Percentiles rank a stretch among this genome's conserved stretches.
phyloP scores from a whole-genome alignment of 2,329 filamentous ascomycete genomes.

The Botryotinia convoluta region DNA sequence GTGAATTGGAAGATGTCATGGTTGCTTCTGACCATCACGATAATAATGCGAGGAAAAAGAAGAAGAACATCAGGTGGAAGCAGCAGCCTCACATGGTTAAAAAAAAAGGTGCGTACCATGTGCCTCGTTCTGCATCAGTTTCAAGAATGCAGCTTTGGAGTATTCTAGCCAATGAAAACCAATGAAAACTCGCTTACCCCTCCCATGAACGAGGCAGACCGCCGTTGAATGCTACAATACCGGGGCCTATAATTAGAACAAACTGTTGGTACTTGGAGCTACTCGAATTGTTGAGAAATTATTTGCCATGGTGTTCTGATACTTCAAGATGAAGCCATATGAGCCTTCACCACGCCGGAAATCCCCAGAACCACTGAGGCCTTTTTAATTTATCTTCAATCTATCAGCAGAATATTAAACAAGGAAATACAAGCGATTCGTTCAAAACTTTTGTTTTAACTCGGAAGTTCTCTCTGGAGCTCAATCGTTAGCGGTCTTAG shows the following conservation, averaged over 20 bases:
- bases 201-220: neutral
- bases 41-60: neutral
- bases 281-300: neutral
- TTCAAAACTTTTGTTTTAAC: accelerated
- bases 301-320: neutral
- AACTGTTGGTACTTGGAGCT: neutral
- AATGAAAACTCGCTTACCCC: neutral
- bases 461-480: neutral
- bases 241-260: neutral
- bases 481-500: neutral
- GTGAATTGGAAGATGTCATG: neutral
- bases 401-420: neutral
- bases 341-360: neutral
- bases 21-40: neutral
- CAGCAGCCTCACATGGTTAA: neutral
- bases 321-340: neutral
- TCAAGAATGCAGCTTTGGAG: neutral
- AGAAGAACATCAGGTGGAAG: neutral
- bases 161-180: neutral
- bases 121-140: neutral
- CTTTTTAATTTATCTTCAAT: neutral
- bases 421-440: neutral
- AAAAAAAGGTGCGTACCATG: neutral
- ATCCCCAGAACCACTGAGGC: neutral
- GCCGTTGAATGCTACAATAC: neutral